Evolutionary conservation across 768 basidiomycete species (phyloP).

Genomic region (Rhodotorula babjevae): DNA sequence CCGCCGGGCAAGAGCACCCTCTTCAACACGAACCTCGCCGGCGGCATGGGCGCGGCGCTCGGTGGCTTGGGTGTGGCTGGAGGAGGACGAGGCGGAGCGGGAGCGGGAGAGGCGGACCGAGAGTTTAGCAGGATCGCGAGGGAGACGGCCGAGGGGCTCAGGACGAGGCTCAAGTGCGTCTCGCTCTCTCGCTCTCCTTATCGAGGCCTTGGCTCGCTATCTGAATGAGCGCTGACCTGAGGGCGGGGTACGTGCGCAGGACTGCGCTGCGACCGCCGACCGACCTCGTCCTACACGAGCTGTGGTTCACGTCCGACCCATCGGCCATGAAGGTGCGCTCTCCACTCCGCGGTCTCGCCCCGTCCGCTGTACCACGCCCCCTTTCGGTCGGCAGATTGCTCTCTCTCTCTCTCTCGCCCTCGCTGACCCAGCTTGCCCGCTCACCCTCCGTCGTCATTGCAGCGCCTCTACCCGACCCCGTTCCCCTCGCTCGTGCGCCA

Average conservation of each 20-base stretch:
- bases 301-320: conserved; percentile 33
- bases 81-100: no score
- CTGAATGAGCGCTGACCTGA: no score
- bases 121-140: conserved; percentile 19
- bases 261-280: conserved; percentile 6
- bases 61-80: not conserved
- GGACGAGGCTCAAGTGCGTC: conserved; percentile 3
- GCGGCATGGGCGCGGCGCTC: not conserved
- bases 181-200: not conserved
- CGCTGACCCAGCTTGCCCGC: no score
- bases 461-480: conserved; percentile 25
- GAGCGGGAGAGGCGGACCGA: conserved; percentile 3
- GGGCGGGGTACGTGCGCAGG: not conserved
- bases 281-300: conserved; percentile 19
- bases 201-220: no score
- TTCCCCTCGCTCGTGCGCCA: conserved; percentile 11
- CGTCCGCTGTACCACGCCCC: no score
- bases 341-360: no score
- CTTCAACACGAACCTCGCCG: conserved; percentile 21
- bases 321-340: conserved; percentile 17
- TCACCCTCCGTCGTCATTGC: not conserved
- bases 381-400: no score
- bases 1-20: conserved; percentile 5
- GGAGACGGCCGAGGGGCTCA: conserved; percentile 22
- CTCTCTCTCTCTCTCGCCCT: no score